Evolutionary conservation across 2,329 filamentous ascomycete species (phyloP), one percentile per base, ranked within the genome.

Genomic region (Blumeria graminis): DNA sequence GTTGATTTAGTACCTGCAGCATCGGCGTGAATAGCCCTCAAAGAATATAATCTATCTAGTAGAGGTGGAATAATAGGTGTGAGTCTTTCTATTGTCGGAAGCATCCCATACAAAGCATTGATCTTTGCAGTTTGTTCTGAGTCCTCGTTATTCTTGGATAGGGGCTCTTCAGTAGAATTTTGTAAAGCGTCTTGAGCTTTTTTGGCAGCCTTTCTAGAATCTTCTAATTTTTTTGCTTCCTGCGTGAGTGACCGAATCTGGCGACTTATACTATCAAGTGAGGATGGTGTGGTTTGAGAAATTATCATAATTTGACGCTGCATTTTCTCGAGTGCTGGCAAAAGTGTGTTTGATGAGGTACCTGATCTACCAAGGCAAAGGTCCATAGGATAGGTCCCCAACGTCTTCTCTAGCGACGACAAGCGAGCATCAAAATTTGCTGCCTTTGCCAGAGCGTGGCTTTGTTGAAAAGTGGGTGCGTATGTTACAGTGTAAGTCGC

Each of bases 401-500:
- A 76, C 1, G 81, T 77, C 61, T 80, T 80, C 71, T 98, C 92
- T 52, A 98, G 72, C 34, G 84, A 72, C 2, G 82, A 72, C 18
- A 98, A 77, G 5, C 92, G 80, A 34, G 78, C 76, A 66, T 96
- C 90, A 64, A 98, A 95, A 60, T 92, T 84, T 28, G 89, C 86
- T 6, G 86, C 83, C 67, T 88, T 85, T 36, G 81, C 79, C 38
- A 95, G 73, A 32, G 82, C 78, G 64, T 86, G 82, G 43, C 74
- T 81, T 65, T 82, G 75, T 62, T 82, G 77, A 61, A 80, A 85
- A 54, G 69, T 75, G 48, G 72, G 81, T 35, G 78, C 75, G 62
- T 82, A 82, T 34, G 77, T 81, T 53, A 82, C 70, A 0, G 77
- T 82, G 63, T 82, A 83, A 35, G 76, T 81, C 38, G 76, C 69